Base-by-base conservation (phyloP, 768 basidiomycete species). In the Mycena venus region DNA sequence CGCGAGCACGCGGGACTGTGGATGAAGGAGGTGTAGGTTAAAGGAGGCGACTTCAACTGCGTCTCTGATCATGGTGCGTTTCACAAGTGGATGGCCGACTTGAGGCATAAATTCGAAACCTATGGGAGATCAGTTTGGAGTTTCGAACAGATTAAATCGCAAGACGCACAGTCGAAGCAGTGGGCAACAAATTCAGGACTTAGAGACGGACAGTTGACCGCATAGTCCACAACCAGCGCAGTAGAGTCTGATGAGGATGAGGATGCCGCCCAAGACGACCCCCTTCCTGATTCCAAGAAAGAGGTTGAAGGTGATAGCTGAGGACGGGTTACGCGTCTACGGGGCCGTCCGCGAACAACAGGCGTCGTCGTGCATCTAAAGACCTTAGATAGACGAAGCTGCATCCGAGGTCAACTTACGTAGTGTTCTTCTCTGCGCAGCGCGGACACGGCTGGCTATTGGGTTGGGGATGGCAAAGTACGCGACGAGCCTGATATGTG, bases 151-250 rank as follows among this genome's bases (percentile, higher is more conserved):
- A n/a, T n/a, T n/a, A n/a, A n/a, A n/a, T n/a, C n/a, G n/a, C n/a
- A n/a, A n/a, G 8, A 38, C 61, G 14, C 36, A 68, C 72, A 42
- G 8, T 72, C 64, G 25, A 72, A 72, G 32, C 71, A 72, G 23
- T 68, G 72, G 4, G 64, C 55, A 7, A 67, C 58, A 47, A 68
- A 62, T 51, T 73, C 72, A 7, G 65, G 32, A 15, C 8, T 59
- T 1, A 74, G 55, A 1, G 69, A 21, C 15, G 60, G 59, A 25
- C 49, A 40, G 7, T 71, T 17, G 27, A 0, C 36, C 6, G 38
- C n/a, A 31, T 3, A 12, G 2, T 34, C 14, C 6, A 23, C 15
- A 44, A 6, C 31, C 40, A 40, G 36, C 4, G 29, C 31, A n/a
- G n/a, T n/a, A 21, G 64, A 34, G 14, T 40, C 21, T 10, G 10